phyloP scores from a whole-genome alignment of 2,329 filamentous ascomycete species.

The Pseudopithomyces maydicus region DNA sequence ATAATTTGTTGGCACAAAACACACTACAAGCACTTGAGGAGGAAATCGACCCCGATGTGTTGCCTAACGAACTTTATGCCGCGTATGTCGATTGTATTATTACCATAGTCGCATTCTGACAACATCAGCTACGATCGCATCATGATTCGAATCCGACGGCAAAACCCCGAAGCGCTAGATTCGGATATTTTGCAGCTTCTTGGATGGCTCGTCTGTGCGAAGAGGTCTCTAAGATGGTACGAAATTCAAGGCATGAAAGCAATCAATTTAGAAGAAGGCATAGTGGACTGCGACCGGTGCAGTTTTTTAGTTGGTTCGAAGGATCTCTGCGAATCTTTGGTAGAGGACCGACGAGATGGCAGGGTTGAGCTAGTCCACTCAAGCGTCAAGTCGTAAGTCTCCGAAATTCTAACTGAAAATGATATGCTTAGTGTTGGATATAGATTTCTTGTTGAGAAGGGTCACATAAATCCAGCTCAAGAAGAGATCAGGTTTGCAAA shows the following conservation, averaged over 20 bases:
- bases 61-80: neutral
- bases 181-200: slow-evolving; percentile 40
- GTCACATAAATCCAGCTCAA: slow-evolving; percentile 3
- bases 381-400: slow-evolving; percentile 30
- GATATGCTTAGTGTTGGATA: neutral
- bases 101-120: neutral
- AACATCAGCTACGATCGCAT: slow-evolving; percentile 19
- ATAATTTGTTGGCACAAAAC: no score
- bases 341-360: slow-evolving; percentile 37
- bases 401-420: no score
- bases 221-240: slow-evolving; percentile 48
- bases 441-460: slow-evolving; percentile 16
- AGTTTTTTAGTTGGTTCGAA: slow-evolving; percentile 33
- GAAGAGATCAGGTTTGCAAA: slow-evolving; percentile 17
- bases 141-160: slow-evolving; percentile 7
- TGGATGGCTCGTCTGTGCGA: slow-evolving; percentile 49
- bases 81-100: no score
- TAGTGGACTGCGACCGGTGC: slow-evolving; percentile 32
- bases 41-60: no score
- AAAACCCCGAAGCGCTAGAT: neutral
- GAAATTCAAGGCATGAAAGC: slow-evolving; percentile 49
- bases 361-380: slow-evolving; percentile 48
- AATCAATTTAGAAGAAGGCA: slow-evolving; percentile 31
- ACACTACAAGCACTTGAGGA: no score
- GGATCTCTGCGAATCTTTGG: slow-evolving; percentile 46